Evolutionary conservation across 768 basidiomycete species (phyloP), one percentile per base, ranked within the genome.

Genomic region (Lactarius quietus): DNA sequence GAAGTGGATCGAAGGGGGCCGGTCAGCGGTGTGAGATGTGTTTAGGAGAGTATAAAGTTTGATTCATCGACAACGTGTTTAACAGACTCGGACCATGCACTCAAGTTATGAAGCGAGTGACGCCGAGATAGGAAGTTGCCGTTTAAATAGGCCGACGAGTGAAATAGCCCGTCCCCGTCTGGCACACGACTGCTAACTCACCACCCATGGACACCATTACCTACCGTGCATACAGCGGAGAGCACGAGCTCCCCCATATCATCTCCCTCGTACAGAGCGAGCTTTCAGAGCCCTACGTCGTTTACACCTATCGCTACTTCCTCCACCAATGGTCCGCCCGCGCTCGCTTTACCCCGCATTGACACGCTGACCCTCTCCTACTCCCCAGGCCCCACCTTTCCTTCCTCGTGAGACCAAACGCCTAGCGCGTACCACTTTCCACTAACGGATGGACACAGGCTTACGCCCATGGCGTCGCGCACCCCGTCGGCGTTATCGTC

Each of bases 271-370:
- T 96, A 4, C 90, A 95, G 79, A 88, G 83, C 72, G 95, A 97
- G 78, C 86, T 98, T 72, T 93, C 90, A 69, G 95, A 98, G 76
- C 96, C 96, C 51, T 98, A 94, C 77, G 93, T 96, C 60, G 87
- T 93, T 51, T 98, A 96, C 78, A 98, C 95, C 0, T 98, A 95
- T 71, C 89, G 95, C 2, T 98, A 99, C 75, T 99, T 99, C 75
- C 83, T 99, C 8, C 86, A 94, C 74, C 91, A 95, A 71, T 99
- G 97, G 97, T 97, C 63, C 71, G 93, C 78, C 29, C 57, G n/a
- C 35, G 20, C 28, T 45, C 17, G 12, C 43, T 41, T 43, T 3
- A 61, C 36, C 39, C 59, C 54, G 26, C 33, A 57, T 65, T 68
- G 73, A 77, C 75, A 10, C 77, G 74, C 62, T 71, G 55, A 60